These are phyloP conservation scores for Prillingera fragicola DNA, from an alignment of 1,284 basidiomycete species.

Conservation along the genomic window DNA sequence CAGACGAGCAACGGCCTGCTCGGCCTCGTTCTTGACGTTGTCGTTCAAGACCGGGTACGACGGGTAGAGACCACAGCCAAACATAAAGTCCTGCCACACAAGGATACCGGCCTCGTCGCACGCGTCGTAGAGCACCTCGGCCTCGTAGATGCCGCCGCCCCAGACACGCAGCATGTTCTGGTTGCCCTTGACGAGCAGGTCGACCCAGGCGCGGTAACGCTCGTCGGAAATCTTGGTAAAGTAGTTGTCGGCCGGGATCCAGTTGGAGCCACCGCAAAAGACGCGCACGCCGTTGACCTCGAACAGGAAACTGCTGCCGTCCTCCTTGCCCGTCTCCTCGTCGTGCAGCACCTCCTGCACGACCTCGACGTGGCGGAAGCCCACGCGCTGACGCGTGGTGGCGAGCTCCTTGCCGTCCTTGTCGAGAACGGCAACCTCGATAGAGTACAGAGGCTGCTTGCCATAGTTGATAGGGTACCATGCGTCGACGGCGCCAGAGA, in stretches of 20 bases:
- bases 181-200: slow-evolving; percentile 51
- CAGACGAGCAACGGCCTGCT: slow-evolving; percentile 50
- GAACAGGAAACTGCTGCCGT: slow-evolving; percentile 74
- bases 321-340: neutral
- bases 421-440: slow-evolving; percentile 54
- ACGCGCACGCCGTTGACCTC: slow-evolving; percentile 78
- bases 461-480: slow-evolving; percentile 78
- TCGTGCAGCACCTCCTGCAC: slow-evolving; percentile 67
- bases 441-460: slow-evolving; percentile 65
- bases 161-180: slow-evolving; percentile 55
- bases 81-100: slow-evolving; percentile 54
- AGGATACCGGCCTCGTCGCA: slow-evolving; percentile 63
- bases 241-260: slow-evolving; percentile 87
- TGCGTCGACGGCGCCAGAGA: slow-evolving; percentile 55
- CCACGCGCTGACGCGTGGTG: slow-evolving; percentile 49
- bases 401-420: slow-evolving; percentile 25
- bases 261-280: slow-evolving; percentile 89
- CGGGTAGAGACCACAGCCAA: slow-evolving; percentile 57
- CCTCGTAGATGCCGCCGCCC: slow-evolving; percentile 55
- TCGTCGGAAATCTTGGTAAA: slow-evolving; percentile 62
- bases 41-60: slow-evolving; percentile 50
- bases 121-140: slow-evolving; percentile 50
- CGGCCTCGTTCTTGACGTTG: slow-evolving; percentile 50
- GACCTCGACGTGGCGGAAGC: slow-evolving; percentile 67
- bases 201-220: slow-evolving; percentile 50